Evolutionary conservation across 257 asterid genomes (phyloP), one percentile per base, ranked within the genome.

Genomic region (Rubia yunnanensis): DNA sequence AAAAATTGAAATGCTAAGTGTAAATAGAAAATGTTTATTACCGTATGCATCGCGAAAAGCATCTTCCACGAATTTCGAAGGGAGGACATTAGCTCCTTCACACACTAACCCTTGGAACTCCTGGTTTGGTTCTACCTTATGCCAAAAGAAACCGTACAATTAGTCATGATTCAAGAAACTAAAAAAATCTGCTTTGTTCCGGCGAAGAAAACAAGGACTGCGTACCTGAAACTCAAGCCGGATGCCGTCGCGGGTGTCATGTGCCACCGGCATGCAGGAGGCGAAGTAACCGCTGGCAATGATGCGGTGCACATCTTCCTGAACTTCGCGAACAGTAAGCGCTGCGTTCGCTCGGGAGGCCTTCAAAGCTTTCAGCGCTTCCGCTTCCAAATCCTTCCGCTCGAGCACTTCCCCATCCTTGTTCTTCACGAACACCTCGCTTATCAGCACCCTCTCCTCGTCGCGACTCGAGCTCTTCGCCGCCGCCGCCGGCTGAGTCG

Each of bases 81-180:
- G 99, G 70, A 94, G 99, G 67, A 81, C 99, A 81, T 83, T 86
- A 70, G 99, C 97, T 77, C 99, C 99, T 82, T 94, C 99, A 72
- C 97, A 90, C 50, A 90, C 97, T 86, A 90, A 78, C 59, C 99
- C 99, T 77, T 79, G 94, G 74, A 94, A 94, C 86, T 94, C 97
- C 82, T 90, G 97, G 76, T 94, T 94, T 82, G 96, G 99, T 71
- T 94, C 99, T 90, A 94, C 96, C 99, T 94, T 86, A 68, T 84
- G 77, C 82, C 84, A 80, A 79, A 78, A 81, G 70, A 79, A 26
- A 66, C 60, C 24, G 65, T 69, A 69, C 72, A 30, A 78, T 70
- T 72, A 73, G 67, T 74, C 65, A 77, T 23, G 38, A 20, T 32
- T 34, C 26, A 3, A 18, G 46, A 2, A 24, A 7, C 17, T 18